phyloP scores from a whole-genome alignment of 805 yeast species.

The Scheffersomyces spartinae region DNA sequence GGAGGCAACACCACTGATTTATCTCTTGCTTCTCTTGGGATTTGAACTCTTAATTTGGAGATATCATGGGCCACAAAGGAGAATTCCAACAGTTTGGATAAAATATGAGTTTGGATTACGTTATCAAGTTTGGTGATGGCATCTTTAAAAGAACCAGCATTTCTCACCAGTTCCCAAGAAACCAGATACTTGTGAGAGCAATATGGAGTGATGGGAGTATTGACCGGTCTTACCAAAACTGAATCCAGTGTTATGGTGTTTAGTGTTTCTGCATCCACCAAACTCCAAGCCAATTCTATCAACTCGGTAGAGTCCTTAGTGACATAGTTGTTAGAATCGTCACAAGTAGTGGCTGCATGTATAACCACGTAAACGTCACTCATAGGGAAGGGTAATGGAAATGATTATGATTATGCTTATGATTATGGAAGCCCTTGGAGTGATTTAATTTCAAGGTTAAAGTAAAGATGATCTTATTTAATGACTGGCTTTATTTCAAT shows the following conservation, averaged over 20 bases:
- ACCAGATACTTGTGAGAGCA: slow-evolving; percentile 41
- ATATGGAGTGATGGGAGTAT: slow-evolving; percentile 53
- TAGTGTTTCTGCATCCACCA: slow-evolving; percentile 43
- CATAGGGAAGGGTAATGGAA: slow-evolving; percentile 22
- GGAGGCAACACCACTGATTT: slow-evolving; percentile 60
- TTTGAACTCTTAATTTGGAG: slow-evolving; percentile 64
- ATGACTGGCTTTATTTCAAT: no score
- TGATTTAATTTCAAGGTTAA: no score
- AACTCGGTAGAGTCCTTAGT: slow-evolving; percentile 60
- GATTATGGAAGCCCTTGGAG: no score
- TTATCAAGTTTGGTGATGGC: slow-evolving; percentile 47
- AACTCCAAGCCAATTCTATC: slow-evolving; percentile 56
- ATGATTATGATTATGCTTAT: no score
- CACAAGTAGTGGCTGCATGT: slow-evolving; percentile 55
- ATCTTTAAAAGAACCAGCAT: slow-evolving; percentile 49
- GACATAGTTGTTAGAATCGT: slow-evolving; percentile 46
- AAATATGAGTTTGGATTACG: slow-evolving; percentile 32
- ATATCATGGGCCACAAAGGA: slow-evolving; percentile 56
- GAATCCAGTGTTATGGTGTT: slow-evolving; percentile 31
- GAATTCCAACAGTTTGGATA: slow-evolving; percentile 37
- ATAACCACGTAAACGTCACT: slow-evolving; percentile 49
- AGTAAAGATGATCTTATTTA: no score
- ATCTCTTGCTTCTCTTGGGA: slow-evolving; percentile 75
- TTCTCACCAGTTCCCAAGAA: slow-evolving; percentile 50
- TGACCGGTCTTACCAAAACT: slow-evolving; percentile 45